A percentile compares a stretch with the other conserved stretches of the same genome.
Conservation (phyloP, 1,284 basidiomycete genomes). For the Puccinia triticina region DNA sequence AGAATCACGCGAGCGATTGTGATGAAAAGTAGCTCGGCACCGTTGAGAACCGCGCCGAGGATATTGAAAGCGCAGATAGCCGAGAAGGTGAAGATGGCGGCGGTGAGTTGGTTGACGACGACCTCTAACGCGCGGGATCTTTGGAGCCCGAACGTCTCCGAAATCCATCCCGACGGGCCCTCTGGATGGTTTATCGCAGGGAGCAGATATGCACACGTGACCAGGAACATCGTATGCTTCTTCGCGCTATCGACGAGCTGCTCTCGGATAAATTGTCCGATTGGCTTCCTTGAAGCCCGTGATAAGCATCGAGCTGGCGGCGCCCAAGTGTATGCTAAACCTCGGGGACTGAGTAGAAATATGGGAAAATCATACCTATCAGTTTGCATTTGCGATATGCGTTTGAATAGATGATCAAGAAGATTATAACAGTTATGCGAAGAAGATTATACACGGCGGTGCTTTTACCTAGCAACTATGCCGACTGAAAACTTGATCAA, state of each 20-base stretch:
- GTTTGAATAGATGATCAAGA: neutral
- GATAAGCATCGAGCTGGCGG: slow-evolving; percentile 10
- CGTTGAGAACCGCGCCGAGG: neutral
- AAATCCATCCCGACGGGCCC: neutral
- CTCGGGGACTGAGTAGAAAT: neutral
- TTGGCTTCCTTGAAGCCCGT: neutral
- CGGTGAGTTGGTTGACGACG: slow-evolving; percentile 2
- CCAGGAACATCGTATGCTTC: neutral
- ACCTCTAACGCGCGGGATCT: neutral
- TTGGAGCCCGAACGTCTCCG: neutral
- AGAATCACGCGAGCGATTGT: neutral
- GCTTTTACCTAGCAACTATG: slow-evolving; percentile 4
- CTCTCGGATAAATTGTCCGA: neutral
- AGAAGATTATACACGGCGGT: neutral
- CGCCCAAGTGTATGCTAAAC: slow-evolving; percentile 16
- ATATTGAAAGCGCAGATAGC: slow-evolving; percentile 4
- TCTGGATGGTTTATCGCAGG: slow-evolving; percentile 3
- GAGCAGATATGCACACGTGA: neutral
- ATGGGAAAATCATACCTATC: too few species aligned
- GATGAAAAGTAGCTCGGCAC: neutral
- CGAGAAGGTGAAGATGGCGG: neutral
- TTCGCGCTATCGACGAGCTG: neutral
- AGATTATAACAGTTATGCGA: neutral
- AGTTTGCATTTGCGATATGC: too few species aligned
- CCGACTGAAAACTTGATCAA: slow-evolving; percentile 28